Conservation (phyloP, 495 filamentous ascomycete species). For the Xylaria nigripes region DNA sequence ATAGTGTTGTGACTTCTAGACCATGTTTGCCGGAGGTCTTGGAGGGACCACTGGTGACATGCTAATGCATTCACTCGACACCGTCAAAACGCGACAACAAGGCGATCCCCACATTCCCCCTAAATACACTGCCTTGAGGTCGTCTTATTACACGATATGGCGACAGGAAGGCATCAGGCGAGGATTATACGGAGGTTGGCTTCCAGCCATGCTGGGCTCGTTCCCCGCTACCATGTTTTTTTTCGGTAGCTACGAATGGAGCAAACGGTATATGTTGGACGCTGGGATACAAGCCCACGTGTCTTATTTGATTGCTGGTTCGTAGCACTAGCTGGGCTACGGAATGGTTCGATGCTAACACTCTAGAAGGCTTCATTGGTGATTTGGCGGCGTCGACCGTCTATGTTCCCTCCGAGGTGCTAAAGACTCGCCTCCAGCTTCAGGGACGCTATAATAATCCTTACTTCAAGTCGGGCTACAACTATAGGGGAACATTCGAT, state of each 20-base stretch:
- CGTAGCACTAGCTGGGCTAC: slow-evolving; percentile 12
- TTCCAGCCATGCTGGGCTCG: slow-evolving; percentile 81
- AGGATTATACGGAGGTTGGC: slow-evolving; percentile 88
- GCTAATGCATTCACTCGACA: slow-evolving; percentile 98
- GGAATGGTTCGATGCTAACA: slow-evolving; percentile 14
- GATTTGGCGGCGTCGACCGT: slow-evolving; percentile 86
- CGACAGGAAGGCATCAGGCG: slow-evolving; percentile 81
- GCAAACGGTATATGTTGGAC: slow-evolving; percentile 84
- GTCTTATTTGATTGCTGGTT: slow-evolving; percentile 77
- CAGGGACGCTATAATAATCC: slow-evolving; percentile 95
- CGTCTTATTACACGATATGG: slow-evolving; percentile 85
- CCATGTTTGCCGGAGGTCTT: slow-evolving; percentile 87
- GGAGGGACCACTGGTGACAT: slow-evolving; percentile 92
- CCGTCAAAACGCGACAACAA: slow-evolving; percentile 97
- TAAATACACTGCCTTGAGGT: slow-evolving; percentile 80
- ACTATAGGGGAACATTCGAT: slow-evolving; percentile 73
- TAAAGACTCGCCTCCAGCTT: slow-evolving; percentile 90
- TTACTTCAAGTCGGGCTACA: slow-evolving; percentile 84
- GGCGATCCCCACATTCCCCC: slow-evolving; percentile 87
- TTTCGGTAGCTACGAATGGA: slow-evolving; percentile 93
- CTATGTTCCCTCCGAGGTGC: slow-evolving; percentile 92
- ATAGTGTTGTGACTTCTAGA: slow-evolving; percentile 42
- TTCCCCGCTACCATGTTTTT: slow-evolving; percentile 93
- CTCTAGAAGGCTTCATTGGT: slow-evolving; percentile 66
- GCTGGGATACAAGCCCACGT: slow-evolving; percentile 65